Percentiles rank a stretch among this genome's conserved stretches.
These are phyloP conservation scores for Aspergillus mulundensis DNA, from an alignment of 495 filamentous ascomycete genomes.

Conservation along the genomic window DNA sequence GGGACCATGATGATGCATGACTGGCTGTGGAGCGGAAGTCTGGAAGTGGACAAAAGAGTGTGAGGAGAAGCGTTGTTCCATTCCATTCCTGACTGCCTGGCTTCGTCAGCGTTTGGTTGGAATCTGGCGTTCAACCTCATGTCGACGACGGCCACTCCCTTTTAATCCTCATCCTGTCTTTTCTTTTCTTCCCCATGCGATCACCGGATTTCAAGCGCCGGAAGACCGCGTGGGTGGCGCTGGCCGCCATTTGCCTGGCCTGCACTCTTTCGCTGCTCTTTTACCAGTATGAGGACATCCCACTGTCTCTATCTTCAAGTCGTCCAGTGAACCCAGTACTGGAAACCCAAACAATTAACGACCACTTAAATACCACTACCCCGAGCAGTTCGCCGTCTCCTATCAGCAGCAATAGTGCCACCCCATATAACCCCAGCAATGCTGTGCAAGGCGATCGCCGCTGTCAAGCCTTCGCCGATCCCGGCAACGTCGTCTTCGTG, in stretches of 20 bases:
- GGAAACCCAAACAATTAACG: not conserved
- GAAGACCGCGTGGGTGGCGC: slow-evolving; percentile 11
- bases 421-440: slow-evolving; percentile 3
- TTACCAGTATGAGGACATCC: slow-evolving; percentile 4
- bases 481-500: slow-evolving; percentile 22
- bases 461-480: slow-evolving; percentile 14
- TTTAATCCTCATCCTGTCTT: not conserved
- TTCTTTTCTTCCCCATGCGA: not conserved
- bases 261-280: slow-evolving; percentile 9
- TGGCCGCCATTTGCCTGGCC: slow-evolving; percentile 11
- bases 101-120: too few species aligned
- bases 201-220: slow-evolving; percentile 1
- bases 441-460: slow-evolving; percentile 5
- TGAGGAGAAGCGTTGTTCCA: slow-evolving; percentile 1
- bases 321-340: not conserved
- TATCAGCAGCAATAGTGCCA: slow-evolving; percentile 2
- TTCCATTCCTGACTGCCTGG: not conserved
- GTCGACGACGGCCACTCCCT: not conserved
- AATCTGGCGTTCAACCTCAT: too few species aligned
- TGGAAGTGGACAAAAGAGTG: not conserved
- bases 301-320: slow-evolving; percentile 11
- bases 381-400: not conserved
- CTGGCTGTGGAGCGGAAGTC: not conserved
- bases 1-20: not conserved
- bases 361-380: not conserved